Evolutionary conservation across 768 basidiomycete genomes (phyloP).

Genomic region (Panellus pusillus): DNA sequence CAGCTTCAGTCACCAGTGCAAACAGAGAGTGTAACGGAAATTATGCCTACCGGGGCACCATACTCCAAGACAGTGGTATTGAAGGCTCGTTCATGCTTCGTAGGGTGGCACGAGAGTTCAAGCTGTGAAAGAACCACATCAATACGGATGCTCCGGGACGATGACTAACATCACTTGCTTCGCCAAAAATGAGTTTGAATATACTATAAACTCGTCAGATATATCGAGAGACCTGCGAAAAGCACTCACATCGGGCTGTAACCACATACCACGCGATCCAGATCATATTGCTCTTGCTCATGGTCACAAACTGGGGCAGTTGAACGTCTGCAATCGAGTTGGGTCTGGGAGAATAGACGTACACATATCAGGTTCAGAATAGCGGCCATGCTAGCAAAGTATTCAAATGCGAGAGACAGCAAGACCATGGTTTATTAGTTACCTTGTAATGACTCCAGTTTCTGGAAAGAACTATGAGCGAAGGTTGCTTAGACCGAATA

Average conservation of each 20-base stretch:
- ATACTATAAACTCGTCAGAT: not conserved
- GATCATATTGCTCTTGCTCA: constrained; percentile 16
- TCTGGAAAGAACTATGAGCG: not conserved
- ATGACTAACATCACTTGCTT: not conserved
- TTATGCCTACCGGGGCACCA: not conserved
- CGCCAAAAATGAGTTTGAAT: constrained; percentile 17
- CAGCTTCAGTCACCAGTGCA: too few relatives aligned
- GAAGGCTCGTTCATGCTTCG: constrained; percentile 3
- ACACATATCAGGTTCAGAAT: constrained; percentile 16
- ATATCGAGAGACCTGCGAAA: not conserved
- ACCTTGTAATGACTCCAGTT: constrained; percentile 15
- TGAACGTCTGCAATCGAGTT: not conserved
- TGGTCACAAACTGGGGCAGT: constrained; percentile 6
- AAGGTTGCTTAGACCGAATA: not conserved
- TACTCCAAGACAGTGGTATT: not conserved
- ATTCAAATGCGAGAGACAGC: not conserved
- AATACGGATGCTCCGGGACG: not conserved
- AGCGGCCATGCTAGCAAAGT: constrained; percentile 6
- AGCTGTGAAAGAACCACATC: not conserved
- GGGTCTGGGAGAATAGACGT: not conserved
- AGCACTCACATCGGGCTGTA: constrained; percentile 9
- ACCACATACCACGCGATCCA: constrained; percentile 19
- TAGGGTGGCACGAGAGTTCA: constrained; percentile 16
- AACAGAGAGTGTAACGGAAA: too few relatives aligned
- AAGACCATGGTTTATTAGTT: not conserved